A percentile compares a stretch with the other conserved stretches of the same genome.
These are phyloP conservation scores for Abelmoschus esculentus DNA, from an alignment of 345 rosid species.

Conservation along the genomic window DNA sequence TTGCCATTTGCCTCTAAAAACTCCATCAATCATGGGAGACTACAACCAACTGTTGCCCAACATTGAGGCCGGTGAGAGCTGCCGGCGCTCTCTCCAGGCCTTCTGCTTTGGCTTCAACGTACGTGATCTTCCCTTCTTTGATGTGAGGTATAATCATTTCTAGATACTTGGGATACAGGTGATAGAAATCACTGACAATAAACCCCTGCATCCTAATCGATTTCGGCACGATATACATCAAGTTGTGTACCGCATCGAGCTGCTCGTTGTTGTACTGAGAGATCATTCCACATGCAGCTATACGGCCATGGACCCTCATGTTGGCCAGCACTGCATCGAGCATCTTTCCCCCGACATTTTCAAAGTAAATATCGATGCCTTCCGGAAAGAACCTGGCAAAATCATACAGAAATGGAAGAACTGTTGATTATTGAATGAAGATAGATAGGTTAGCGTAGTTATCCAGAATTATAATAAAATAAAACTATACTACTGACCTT, in stretches of 20 bases:
- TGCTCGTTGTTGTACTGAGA: conserved; percentile 37
- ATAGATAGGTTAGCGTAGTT: background rate
- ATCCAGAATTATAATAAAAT: background rate
- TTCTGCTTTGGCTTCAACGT: conserved; percentile 39
- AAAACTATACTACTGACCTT: conserved; percentile 25
- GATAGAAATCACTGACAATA: conserved; percentile 19
- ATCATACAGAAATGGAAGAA: background rate
- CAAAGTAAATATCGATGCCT: conserved; percentile 54
- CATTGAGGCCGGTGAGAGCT: conserved; percentile 44
- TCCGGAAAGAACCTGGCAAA: conserved; percentile 21
- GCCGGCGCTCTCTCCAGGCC: conserved; percentile 48
- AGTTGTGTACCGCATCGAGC: conserved; percentile 32
- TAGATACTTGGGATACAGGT: conserved; percentile 28
- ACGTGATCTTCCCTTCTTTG: conserved; percentile 39
- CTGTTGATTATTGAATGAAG: background rate
- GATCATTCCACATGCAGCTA: conserved; percentile 51
- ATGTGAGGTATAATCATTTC: conserved; percentile 37
- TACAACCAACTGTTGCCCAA: conserved; percentile 40
- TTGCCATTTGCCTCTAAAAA: background rate
- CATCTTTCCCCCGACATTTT: conserved; percentile 53
- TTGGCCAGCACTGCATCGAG: conserved; percentile 46
- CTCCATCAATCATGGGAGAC: conserved; percentile 32
- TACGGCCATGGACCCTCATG: conserved; percentile 40
- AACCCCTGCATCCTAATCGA: conserved; percentile 40
- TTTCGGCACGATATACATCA: conserved; percentile 19